phyloP scores from a whole-genome alignment of 257 asterid genomes.

The Haberlea rhodopensis region DNA sequence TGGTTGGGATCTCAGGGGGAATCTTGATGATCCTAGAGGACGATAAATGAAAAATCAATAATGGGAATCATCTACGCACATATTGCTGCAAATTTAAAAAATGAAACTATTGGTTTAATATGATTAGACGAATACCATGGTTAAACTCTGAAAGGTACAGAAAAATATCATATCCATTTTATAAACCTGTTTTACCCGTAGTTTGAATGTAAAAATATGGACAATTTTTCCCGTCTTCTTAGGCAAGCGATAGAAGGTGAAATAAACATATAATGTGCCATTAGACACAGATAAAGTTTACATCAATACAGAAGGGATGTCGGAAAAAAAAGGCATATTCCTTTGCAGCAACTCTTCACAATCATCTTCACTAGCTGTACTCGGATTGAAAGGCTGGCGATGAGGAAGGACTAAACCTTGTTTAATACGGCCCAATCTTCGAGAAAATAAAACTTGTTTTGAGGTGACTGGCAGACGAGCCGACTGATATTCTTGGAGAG shows the following conservation, averaged over 20 bases:
- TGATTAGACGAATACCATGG: too few relatives aligned
- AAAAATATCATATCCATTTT: constrained; percentile 1
- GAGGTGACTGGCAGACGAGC: constrained; percentile 58
- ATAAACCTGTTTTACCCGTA: neutral
- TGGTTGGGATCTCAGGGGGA: neutral
- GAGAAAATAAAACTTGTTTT: constrained; percentile 62
- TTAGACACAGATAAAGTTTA: too few relatives aligned
- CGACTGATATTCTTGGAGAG: constrained; percentile 67
- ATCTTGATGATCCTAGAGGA: neutral
- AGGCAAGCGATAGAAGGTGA: constrained; percentile 5
- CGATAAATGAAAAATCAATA: too few relatives aligned
- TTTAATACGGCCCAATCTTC: constrained; percentile 64
- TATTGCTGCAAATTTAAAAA: too few relatives aligned
- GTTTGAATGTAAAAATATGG: constrained; percentile 10
- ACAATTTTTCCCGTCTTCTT: constrained; percentile 5
- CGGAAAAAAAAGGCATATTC: constrained; percentile 62
- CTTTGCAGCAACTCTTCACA: constrained; percentile 63
- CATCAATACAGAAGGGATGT: constrained; percentile 45
- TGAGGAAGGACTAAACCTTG: constrained; percentile 51
- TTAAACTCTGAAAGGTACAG: too few relatives aligned
- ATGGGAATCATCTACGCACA: too few relatives aligned
- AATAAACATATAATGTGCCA: too few relatives aligned
- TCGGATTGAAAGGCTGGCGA: constrained; percentile 41
- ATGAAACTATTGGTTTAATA: too few relatives aligned
- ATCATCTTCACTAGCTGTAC: constrained; percentile 44